These are phyloP conservation scores for Coemansia furcata DNA, from an alignment of 192 early-diverging fungal species.

Conservation along the genomic window DNA sequence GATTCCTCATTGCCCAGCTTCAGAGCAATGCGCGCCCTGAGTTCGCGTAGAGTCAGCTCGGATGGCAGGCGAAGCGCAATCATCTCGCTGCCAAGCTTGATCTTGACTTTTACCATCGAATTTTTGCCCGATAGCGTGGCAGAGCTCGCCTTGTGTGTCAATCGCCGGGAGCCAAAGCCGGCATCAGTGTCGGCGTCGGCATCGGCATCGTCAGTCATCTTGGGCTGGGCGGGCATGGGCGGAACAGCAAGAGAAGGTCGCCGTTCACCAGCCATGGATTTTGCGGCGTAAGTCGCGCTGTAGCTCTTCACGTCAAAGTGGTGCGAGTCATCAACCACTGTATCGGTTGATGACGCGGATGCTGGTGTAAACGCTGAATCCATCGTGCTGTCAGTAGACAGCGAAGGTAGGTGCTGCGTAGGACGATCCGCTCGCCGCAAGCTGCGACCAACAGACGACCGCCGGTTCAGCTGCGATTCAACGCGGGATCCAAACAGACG, in stretches of 20 bases:
- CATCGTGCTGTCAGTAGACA: constrained; percentile 29
- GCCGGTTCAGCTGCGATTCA: not conserved
- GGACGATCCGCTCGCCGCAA: constrained; percentile 4
- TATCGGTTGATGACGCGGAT: constrained; percentile 40
- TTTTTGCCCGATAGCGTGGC: constrained; percentile 16
- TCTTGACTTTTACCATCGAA: constrained; percentile 67
- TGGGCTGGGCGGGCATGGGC: constrained; percentile 51
- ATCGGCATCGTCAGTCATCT: not conserved
- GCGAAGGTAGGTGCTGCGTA: constrained; percentile 29
- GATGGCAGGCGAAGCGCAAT: constrained; percentile 69
- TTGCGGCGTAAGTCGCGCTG: constrained; percentile 6
- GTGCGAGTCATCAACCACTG: constrained; percentile 25
- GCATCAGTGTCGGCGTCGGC: not conserved
- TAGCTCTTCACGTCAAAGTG: constrained; percentile 13
- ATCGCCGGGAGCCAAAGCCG: constrained; percentile 2
- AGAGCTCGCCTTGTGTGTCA: constrained; percentile 43
- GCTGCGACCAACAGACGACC: not conserved
- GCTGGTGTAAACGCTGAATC: constrained; percentile 33
- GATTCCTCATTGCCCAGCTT: constrained; percentile 47
- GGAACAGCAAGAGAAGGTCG: constrained; percentile 3
- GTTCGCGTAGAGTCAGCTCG: constrained; percentile 53
- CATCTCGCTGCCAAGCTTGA: constrained; percentile 67
- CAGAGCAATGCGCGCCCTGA: constrained; percentile 62
- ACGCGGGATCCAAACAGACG: constrained; percentile 47
- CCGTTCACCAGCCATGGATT: constrained; percentile 11